Evolutionary conservation across 371 early-diverging fungal genomes (phyloP).

Genomic region (Mucor irregularis): DNA sequence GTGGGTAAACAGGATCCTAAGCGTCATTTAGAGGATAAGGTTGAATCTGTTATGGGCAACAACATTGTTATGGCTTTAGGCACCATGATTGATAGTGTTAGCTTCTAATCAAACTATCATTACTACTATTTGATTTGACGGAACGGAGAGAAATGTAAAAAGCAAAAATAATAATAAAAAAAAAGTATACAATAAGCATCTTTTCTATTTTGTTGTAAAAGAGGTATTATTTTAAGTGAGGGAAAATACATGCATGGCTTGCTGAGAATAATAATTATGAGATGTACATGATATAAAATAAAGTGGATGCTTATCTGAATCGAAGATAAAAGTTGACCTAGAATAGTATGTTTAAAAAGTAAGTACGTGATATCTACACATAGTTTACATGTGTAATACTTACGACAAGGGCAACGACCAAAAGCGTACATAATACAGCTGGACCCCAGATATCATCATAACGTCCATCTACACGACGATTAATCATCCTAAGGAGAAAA

Average conservation of each 20-base stretch:
- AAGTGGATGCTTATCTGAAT: constrained; percentile 21
- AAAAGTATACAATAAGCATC: background rate
- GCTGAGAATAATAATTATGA: background rate
- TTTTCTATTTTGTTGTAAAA: too few relatives aligned
- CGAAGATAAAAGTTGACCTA: constrained; percentile 38
- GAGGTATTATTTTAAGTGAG: too few relatives aligned
- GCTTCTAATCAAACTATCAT: constrained; percentile 58
- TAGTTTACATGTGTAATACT: background rate
- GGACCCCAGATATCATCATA: constrained; percentile 69
- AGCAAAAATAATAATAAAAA: background rate
- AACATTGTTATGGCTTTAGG: constrained; percentile 95
- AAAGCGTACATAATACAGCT: constrained; percentile 76
- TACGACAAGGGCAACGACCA: constrained; percentile 55
- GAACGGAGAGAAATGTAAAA: too few relatives aligned
- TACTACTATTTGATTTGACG: too few relatives aligned
- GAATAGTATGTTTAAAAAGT: too few relatives aligned
- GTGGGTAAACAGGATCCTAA: constrained; percentile 99
- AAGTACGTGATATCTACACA: too few relatives aligned
- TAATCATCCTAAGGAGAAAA: constrained; percentile 52
- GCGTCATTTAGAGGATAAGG: constrained; percentile 92
- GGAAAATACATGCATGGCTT: background rate
- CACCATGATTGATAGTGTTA: constrained; percentile 87
- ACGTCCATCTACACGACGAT: constrained; percentile 54
- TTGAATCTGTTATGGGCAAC: constrained; percentile 87
- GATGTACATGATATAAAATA: background rate